A percentile compares a stretch with the other conserved stretches of the same genome.
phyloP scores from a whole-genome alignment of 192 early-diverging fungal species.

The Haplosporangium gracile region DNA sequence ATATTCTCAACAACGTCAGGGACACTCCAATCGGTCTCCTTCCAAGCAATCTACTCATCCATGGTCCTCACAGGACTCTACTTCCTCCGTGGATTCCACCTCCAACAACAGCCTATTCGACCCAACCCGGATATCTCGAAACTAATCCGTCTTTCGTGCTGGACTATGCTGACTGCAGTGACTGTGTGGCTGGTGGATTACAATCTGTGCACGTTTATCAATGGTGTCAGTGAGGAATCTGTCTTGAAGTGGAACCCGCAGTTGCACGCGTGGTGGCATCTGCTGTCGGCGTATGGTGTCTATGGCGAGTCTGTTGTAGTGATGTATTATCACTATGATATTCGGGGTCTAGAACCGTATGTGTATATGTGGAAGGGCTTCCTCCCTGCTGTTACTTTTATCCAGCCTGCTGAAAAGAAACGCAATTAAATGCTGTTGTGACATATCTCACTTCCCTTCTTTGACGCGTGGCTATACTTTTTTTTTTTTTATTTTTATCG shows the following conservation, averaged over 20 bases:
- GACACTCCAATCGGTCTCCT: conserved; percentile 7
- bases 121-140: neutral
- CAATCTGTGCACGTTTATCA: conserved; percentile 17
- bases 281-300: conserved; percentile 61
- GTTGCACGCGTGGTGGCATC: conserved; percentile 73
- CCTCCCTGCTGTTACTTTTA: neutral
- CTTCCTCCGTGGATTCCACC: neutral
- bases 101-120: neutral
- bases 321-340: conserved; percentile 44
- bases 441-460: too few species aligned
- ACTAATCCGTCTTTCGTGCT: neutral
- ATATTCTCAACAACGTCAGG: conserved; percentile 19
- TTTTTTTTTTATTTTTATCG: too few species aligned
- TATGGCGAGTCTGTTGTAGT: conserved; percentile 63
- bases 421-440: too few species aligned
- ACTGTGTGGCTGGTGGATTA: conserved; percentile 24
- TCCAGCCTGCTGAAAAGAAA: neutral
- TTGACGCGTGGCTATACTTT: too few species aligned
- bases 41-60: conserved; percentile 9
- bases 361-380: neutral
- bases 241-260: conserved; percentile 55
- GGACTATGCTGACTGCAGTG: neutral
- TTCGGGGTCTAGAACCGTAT: neutral
- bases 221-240: conserved; percentile 18
- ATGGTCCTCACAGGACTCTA: neutral